phyloP scores from a whole-genome alignment of 164 flowering plant species.

The Houttuynia cordata region DNA sequence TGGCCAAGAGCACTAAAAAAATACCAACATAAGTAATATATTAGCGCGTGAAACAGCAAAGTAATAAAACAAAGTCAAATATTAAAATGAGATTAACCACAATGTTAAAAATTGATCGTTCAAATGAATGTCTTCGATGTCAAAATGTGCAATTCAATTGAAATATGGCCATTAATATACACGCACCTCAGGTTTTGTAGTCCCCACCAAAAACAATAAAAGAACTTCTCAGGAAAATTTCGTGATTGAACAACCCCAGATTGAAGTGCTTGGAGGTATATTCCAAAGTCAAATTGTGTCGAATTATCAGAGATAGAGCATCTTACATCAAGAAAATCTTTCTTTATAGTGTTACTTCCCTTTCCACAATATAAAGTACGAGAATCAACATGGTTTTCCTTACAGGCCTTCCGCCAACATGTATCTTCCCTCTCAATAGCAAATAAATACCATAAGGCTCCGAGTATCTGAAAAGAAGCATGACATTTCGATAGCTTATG shows the following conservation, averaged over 20 bases:
- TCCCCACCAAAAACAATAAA: background rate
- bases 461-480: conserved; percentile 44
- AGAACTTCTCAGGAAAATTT: background rate
- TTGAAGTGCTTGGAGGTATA: background rate
- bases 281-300: conserved; percentile 46
- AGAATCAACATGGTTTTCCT: background rate
- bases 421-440: conserved; percentile 72
- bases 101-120: too few relatives aligned
- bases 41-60: background rate
- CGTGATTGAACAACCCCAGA: background rate
- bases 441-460: conserved; percentile 87
- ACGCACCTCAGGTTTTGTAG: background rate
- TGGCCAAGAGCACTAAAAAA: conserved; percentile 16
- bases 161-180: background rate
- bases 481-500: too few relatives aligned
- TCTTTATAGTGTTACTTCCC: background rate
- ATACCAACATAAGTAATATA: background rate
- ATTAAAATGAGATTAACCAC: background rate
- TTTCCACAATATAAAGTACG: conserved; percentile 37
- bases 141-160: too few relatives aligned
- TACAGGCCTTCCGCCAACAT: conserved; percentile 80
- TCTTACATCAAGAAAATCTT: conserved; percentile 16
- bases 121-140: background rate
- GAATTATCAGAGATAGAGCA: conserved; percentile 42
- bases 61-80: too few relatives aligned